Evolutionary conservation across 768 basidiomycete genomes (phyloP), one percentile per base, ranked within the genome.

Genomic region (Paxillus rubicundulus): DNA sequence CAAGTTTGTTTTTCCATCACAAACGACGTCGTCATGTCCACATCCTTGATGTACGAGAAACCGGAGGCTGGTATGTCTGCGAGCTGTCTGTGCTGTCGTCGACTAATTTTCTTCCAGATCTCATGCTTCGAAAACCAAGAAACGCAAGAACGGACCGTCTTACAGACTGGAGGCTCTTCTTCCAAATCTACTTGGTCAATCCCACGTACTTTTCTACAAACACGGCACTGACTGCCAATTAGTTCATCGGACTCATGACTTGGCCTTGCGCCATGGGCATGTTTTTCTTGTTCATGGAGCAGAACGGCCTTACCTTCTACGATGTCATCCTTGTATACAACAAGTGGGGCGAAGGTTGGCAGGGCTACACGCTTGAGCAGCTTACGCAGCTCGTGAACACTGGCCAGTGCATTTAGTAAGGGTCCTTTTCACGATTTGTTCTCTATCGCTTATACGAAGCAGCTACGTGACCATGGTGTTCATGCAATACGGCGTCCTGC

Each of bases 1-100:
- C 82, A 84, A 65, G 74, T 77, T 52, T 73, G 82, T 62, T 80
- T 82, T 65, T 82, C 77, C 52, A 78, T 80, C 40, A 71, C 70
- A 8, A 80, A 79, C 45, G 80, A 82, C 46, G 75, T 81, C 20
- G 66, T 77, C 43, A 79, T 79, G 61, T 76, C 77, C 9, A 73
- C 81, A 33, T 70, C 78, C 5, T 64, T 82, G 56, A 77, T 77
- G 70, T 76, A 74, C 52, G 81, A 82, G 64, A 72, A 79, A 51
- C 70, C 81, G 6, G 81, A 82, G 61, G 68, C 74, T 8, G 76
- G 69, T 68, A 21, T 34, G 60, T 51, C 14, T 30, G 16, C 32
- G 33, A 6, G 14, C 21, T 16, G 38, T 12, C 14, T 21, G n/a
- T 33, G 43, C 24, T 28, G 16, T 4, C 3, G 7, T 20, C 34